These are phyloP conservation scores for Marvania coccoides DNA, from an alignment of 139 green algal genomes.

Conservation along the genomic window DNA sequence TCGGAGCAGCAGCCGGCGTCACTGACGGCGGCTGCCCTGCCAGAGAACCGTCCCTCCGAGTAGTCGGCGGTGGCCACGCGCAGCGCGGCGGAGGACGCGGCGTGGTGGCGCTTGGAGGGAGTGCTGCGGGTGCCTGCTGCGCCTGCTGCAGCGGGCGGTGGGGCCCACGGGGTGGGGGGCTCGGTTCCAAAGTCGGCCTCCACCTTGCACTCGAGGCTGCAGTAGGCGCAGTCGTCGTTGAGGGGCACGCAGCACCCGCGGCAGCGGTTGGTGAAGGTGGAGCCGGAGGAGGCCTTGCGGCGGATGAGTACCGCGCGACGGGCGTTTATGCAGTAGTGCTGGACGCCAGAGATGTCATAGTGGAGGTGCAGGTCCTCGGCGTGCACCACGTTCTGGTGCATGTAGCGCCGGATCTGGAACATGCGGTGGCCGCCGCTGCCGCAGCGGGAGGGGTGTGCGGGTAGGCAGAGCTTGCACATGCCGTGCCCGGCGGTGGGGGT, in stretches of 20 bases:
- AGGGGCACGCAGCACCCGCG: constrained; percentile 17
- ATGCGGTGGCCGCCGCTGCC: background rate
- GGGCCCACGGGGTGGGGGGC: constrained; percentile 1
- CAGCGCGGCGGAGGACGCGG: background rate
- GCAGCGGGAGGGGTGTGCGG: background rate
- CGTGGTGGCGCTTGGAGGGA: no score
- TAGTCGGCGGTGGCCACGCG: background rate
- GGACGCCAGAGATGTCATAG: constrained; percentile 19
- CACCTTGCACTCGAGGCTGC: constrained; percentile 27
- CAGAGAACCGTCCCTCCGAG: background rate
- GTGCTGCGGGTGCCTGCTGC: background rate
- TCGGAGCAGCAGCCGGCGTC: background rate
- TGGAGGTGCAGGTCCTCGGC: constrained; percentile 23
- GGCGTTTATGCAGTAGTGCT: constrained; percentile 36
- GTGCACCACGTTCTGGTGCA: constrained; percentile 29
- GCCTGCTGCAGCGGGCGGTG: background rate
- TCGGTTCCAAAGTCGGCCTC: constrained; percentile 9
- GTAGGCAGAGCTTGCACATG: constrained; percentile 29
- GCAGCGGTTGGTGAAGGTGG: constrained; percentile 15
- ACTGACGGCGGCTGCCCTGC: background rate
- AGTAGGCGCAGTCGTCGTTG: constrained; percentile 27
- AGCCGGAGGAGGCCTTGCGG: background rate
- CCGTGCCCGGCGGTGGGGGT: background rate
- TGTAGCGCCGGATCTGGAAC: constrained; percentile 35
- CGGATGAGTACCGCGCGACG: constrained; percentile 22